Evolutionary conservation across 2,329 filamentous ascomycete genomes (phyloP).

Genomic region (Aspergillus uvarum): DNA sequence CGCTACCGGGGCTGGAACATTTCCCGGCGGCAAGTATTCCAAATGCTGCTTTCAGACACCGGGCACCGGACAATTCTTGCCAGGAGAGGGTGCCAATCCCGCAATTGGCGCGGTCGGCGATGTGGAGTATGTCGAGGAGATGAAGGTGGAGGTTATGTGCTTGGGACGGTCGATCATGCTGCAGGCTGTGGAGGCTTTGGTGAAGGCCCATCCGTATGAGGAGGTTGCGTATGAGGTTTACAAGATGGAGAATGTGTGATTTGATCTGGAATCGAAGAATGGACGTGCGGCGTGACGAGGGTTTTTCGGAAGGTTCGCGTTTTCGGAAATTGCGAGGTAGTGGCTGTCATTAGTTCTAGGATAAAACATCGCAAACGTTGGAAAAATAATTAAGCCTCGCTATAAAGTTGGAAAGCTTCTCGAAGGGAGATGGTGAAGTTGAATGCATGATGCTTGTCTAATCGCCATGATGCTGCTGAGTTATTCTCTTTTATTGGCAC

Average conservation of each 20-base stretch:
- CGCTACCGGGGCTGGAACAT: constrained; percentile 42
- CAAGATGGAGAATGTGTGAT: constrained; percentile 43
- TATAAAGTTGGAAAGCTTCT: no score
- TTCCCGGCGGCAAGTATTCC: constrained; percentile 43
- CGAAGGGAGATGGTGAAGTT: no score
- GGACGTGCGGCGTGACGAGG: neutral
- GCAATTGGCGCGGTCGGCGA: constrained; percentile 41
- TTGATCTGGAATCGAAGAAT: neutral
- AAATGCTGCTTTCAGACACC: constrained; percentile 42
- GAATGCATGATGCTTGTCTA: no score
- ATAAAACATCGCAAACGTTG: neutral
- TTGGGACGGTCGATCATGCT: constrained; percentile 39
- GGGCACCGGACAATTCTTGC: constrained; percentile 46
- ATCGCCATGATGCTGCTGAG: no score
- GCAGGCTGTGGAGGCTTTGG: constrained; percentile 42
- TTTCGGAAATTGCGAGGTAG: neutral
- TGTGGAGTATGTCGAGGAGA: constrained; percentile 43
- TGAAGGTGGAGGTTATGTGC: constrained; percentile 46
- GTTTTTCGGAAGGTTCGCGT: neutral
- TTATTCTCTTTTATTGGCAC: neutral
- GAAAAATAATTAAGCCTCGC: no score
- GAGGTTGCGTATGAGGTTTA: constrained; percentile 48
- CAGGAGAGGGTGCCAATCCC: constrained; percentile 40
- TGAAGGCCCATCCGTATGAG: constrained; percentile 48
- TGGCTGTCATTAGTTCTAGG: neutral